Conservation (phyloP, 495 filamentous ascomycete species). For the Hypoxylon trugodes region DNA sequence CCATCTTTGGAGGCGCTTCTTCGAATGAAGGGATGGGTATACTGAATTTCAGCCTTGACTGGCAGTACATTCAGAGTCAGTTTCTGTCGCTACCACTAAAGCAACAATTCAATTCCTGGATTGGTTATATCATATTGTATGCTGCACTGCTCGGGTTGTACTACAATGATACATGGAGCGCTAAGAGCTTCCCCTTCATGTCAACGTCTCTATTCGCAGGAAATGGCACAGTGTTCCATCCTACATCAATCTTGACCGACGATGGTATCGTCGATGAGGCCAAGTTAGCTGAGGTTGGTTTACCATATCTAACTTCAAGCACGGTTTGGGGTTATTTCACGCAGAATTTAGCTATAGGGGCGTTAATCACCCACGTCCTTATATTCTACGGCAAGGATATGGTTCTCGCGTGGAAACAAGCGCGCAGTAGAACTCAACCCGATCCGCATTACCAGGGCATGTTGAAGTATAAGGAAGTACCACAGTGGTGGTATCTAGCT, state of each 20-base stretch:
- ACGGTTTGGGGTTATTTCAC: slow-evolving; percentile 31
- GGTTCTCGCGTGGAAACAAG: slow-evolving; percentile 25
- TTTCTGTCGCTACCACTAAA: slow-evolving; percentile 43
- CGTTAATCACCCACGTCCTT: slow-evolving; percentile 21
- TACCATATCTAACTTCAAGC: slow-evolving; percentile 22
- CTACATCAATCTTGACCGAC: slow-evolving; percentile 21
- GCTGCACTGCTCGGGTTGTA: slow-evolving; percentile 52
- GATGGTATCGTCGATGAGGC: slow-evolving; percentile 12
- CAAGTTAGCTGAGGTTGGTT: slow-evolving; percentile 16
- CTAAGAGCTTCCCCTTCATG: slow-evolving; percentile 60
- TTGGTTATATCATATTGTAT: slow-evolving; percentile 57
- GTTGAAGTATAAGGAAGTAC: slow-evolving; percentile 44
- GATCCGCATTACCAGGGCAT: slow-evolving; percentile 26
- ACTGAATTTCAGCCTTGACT: slow-evolving; percentile 61
- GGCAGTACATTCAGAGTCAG: slow-evolving; percentile 60
- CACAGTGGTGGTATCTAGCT: slow-evolving; percentile 63
- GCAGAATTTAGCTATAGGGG: slow-evolving; percentile 21
- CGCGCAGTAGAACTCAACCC: slow-evolving; percentile 22
- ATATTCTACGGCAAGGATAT: slow-evolving; percentile 33
- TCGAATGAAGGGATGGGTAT: slow-evolving; percentile 62
- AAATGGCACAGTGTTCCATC: slow-evolving; percentile 21
- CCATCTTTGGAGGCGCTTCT: slow-evolving; percentile 63
- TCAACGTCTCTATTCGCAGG: slow-evolving; percentile 36
- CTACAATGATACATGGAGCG: slow-evolving; percentile 62
- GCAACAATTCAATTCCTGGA: slow-evolving; percentile 50